These are phyloP conservation scores for Zizania palustris DNA, from an alignment of 202 grass and related monocot species.

Conservation along the genomic window DNA sequence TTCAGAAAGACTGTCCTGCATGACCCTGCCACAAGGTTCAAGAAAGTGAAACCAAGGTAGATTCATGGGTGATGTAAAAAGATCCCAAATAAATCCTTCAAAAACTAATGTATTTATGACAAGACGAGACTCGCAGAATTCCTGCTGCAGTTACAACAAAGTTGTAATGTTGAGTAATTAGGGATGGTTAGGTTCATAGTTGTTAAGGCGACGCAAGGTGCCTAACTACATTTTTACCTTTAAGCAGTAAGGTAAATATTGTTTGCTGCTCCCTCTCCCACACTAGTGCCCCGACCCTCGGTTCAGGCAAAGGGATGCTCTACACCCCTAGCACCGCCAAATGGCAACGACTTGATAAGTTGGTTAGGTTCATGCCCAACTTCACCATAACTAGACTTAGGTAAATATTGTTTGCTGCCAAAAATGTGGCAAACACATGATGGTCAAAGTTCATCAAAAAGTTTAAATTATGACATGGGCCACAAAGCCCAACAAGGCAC, in stretches of 20 bases:
- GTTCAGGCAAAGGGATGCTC: too few species aligned
- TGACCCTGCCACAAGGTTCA: background rate
- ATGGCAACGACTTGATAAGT: too few species aligned
- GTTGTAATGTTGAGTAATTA: background rate
- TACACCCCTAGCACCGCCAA: too few species aligned
- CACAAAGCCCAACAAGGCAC: background rate
- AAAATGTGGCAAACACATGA: too few species aligned
- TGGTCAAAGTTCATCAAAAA: too few species aligned
- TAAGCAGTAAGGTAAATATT: too few species aligned
- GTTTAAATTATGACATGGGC: background rate
- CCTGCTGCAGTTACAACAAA: slow-evolving; percentile 16
- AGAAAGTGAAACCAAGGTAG: slow-evolving; percentile 12
- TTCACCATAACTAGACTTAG: background rate
- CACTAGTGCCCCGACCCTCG: too few species aligned
- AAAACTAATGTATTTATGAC: background rate
- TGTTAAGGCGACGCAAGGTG: too few species aligned
- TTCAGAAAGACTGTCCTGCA: background rate
- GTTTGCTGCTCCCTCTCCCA: too few species aligned
- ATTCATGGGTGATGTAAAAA: slow-evolving; percentile 8
- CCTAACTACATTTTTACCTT: too few species aligned
- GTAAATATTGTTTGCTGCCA: background rate
- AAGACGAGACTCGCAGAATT: slow-evolving; percentile 5
- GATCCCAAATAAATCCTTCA: slow-evolving; percentile 24
- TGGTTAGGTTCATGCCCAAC: too few species aligned
- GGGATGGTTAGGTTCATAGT: background rate